Evolutionary conservation across 164 flowering plant species (phyloP).

Genomic region (Tetrastigma voinierianum): DNA sequence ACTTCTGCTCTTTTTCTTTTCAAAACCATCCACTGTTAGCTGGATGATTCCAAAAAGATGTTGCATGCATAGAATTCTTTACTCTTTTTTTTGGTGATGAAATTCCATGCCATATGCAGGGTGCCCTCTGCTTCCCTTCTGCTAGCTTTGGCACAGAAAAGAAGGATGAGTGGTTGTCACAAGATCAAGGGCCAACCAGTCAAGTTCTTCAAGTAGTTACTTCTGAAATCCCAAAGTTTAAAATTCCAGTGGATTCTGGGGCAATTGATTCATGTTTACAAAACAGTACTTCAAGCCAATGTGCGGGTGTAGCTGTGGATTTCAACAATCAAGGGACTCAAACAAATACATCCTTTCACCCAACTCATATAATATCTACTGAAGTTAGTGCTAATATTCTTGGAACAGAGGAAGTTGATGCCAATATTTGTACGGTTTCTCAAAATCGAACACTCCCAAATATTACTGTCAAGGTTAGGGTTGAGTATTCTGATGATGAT

Average conservation of each 20-base stretch:
- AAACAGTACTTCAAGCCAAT: neutral
- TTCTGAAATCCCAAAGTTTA: conserved; percentile 8
- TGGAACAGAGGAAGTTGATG: conserved; percentile 17
- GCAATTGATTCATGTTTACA: conserved; percentile 1
- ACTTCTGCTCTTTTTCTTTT: too few species aligned
- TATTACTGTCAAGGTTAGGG: conserved; percentile 15
- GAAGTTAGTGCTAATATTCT: conserved; percentile 5
- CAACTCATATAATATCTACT: conserved; percentile 11
- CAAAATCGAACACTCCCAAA: conserved; percentile 3
- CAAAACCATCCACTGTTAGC: too few species aligned
- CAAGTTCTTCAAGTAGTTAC: neutral
- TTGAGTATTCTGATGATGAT: conserved; percentile 20
- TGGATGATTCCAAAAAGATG: neutral
- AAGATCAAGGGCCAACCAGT: neutral
- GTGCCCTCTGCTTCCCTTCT: neutral
- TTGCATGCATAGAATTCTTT: neutral
- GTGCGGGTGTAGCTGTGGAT: conserved; percentile 3
- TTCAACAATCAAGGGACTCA: neutral
- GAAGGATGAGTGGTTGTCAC: neutral
- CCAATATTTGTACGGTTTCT: conserved; percentile 1
- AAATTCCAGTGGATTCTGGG: conserved; percentile 3
- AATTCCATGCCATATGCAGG: neutral
- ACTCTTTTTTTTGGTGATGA: neutral
- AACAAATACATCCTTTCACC: neutral
- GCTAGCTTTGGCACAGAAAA: neutral